A percentile compares a stretch with the other conserved stretches of the same genome.
These are phyloP conservation scores for Juglanconis sp. DNA, from an alignment of 2,329 filamentous ascomycete genomes.

Conservation along the genomic window DNA sequence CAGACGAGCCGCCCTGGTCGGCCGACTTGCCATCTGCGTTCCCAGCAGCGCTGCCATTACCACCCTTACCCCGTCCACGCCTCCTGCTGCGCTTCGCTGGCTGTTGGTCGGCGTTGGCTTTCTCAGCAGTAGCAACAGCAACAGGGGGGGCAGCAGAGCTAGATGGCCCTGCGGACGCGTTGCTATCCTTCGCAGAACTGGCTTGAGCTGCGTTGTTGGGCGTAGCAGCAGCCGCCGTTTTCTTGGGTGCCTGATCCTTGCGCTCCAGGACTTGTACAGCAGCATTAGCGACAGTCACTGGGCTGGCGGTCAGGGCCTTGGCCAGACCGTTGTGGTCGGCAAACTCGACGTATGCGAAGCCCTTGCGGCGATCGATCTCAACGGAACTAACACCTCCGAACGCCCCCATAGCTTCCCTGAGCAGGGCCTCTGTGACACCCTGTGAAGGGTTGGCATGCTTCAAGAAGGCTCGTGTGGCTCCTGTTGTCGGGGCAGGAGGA, in stretches of 20 bases:
- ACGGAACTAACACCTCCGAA: slow-evolving; percentile 77
- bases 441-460: slow-evolving; percentile 87
- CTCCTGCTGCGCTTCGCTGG: slow-evolving; percentile 17
- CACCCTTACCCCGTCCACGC: slow-evolving; percentile 17
- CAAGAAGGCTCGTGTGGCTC: slow-evolving; percentile 67
- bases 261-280: slow-evolving; percentile 84
- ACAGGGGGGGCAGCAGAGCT: not conserved
- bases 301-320: slow-evolving; percentile 79
- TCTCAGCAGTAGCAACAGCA: slow-evolving; percentile 8
- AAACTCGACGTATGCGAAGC: slow-evolving; percentile 92
- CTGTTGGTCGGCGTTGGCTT: slow-evolving; percentile 12
- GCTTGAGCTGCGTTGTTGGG: not conserved
- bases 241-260: slow-evolving; percentile 54
- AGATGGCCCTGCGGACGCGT: not conserved
- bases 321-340: slow-evolving; percentile 66
- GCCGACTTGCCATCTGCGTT: slow-evolving; percentile 8
- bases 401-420: slow-evolving; percentile 68
- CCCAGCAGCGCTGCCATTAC: slow-evolving; percentile 8
- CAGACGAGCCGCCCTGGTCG: slow-evolving; percentile 1
- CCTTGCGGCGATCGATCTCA: slow-evolving; percentile 92
- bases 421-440: slow-evolving; percentile 78
- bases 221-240: slow-evolving; percentile 12
- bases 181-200: not conserved
- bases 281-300: slow-evolving; percentile 77
- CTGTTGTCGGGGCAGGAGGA: slow-evolving; percentile 32